Base-by-base conservation (phyloP, 495 filamentous ascomycete species). In the Hypoxylon perforatum region DNA sequence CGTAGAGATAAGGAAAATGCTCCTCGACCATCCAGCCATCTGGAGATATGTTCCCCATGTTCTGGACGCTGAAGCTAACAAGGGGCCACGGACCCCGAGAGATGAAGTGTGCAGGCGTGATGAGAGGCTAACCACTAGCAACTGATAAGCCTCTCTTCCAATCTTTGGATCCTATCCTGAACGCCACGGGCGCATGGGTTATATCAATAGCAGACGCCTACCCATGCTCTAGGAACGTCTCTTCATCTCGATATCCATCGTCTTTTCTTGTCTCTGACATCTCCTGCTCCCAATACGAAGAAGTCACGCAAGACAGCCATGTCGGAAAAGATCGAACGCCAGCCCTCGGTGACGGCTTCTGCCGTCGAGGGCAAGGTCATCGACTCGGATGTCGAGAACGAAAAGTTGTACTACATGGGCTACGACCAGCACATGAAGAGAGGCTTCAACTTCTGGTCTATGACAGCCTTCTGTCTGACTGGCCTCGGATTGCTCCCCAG, bases 391-490 rank as follows among this genome's bases (percentile, higher is more conserved):
- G n/a, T 12, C 10, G 50, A 53, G 15, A 36, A 53, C 25, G 50
- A 53, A 14, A 36, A 30, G 22, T 28, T 53, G 50, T 30, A 30
- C n/a, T 33, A 33, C 21, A 53, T 53, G 50, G 50, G 50, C 7
- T 53, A 53, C 28, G 50, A 53, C n/a, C 50, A 53, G 50, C 50
- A 53, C 28, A 53, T 53, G 50, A 53, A 53, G 50, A 53, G 50
- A 53, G 50, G 50, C 11, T 53, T 53, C 50, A 53, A 35, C 50
- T 53, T 38, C 28, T 53, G 50, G 50, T 53, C 50, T 28, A 53
- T 53, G 50, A 53, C 50, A 23, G 50, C 50, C n/a, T 53, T 53
- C 28, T 53, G 50, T 38, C 10, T 53, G n/a, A 53, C 50, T 19
- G 50, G 50, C 8, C 28, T 53, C 18, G 50, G 50, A 21, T 18